These are phyloP conservation scores for Blastobotrys petasosporus DNA, from an alignment of 1,139 yeast genomes.

Conservation along the genomic window DNA sequence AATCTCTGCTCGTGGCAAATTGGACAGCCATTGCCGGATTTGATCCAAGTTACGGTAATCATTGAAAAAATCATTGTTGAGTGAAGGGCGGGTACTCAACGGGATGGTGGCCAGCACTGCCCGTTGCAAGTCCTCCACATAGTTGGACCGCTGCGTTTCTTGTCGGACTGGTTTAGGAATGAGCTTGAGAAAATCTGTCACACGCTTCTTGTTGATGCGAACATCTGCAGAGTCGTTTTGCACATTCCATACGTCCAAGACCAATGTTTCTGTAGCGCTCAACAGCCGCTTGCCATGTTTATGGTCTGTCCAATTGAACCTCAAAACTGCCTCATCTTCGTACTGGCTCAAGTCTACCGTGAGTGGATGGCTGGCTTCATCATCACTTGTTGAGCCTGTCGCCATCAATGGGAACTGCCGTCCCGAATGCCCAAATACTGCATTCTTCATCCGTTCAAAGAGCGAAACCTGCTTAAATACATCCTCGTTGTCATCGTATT, in stretches of 20 bases:
- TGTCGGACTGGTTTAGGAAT: conserved; percentile 29
- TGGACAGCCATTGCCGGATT: conserved; percentile 65
- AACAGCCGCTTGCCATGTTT: conserved; percentile 26
- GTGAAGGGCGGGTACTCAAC: conserved; percentile 16
- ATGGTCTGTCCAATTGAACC: conserved; percentile 34
- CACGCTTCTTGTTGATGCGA: conserved; percentile 25
- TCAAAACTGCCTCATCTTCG: conserved; percentile 45
- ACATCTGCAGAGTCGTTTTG: conserved; percentile 26
- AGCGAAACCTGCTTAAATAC: no score
- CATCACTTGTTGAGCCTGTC: neutral
- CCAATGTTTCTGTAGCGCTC: conserved; percentile 29
- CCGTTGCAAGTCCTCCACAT: conserved; percentile 30
- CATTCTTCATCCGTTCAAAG: no score
- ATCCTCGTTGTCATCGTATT: no score
- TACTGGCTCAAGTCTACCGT: conserved; percentile 38
- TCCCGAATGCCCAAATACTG: neutral
- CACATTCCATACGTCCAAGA: conserved; percentile 37
- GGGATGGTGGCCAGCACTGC: conserved; percentile 26
- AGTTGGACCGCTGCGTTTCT: conserved; percentile 18
- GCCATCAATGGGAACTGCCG: conserved; percentile 7
- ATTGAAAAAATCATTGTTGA: conserved; percentile 45
- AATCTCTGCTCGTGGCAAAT: conserved; percentile 31
- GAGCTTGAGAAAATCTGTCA: conserved; percentile 26
- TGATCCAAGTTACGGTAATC: conserved; percentile 65
- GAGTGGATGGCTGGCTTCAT: conserved; percentile 7